Base-by-base conservation (phyloP, 345 rosid genomes). In the Sisymbrium irio region DNA sequence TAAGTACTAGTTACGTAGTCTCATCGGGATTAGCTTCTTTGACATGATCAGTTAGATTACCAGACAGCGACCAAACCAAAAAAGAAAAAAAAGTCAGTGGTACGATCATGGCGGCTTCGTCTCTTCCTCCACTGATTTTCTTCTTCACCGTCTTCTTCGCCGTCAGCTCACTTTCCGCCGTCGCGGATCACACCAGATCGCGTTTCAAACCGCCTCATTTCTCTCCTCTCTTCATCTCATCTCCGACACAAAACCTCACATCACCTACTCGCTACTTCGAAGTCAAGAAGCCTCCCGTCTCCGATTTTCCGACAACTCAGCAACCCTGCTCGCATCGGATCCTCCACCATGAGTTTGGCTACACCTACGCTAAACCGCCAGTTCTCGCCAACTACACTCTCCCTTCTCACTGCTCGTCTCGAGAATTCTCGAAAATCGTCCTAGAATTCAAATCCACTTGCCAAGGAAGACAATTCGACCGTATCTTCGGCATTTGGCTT, bases 401-500 rank as follows among this genome's bases (percentile, higher is more conserved):
- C 66, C 94, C 97, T 9, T 80, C 92, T 5, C 76, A 77, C 61
- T 87, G 93, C 80, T 75, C 83, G 6, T 57, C 81, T 68, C 78
- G 46, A 4, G 65, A 74, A 0, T 85, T 91, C 80, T 84, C 97
- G 79, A 93, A 76, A 69, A 85, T 91, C 51, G 85, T 88, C 77
- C 86, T 93, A 18, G 92, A 91, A 55, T 91, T 90, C 86, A 85
- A 80, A 59, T 92, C 98, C 25, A 89, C 94, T 2, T 80, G 86
- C 79, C 73, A 65, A 76, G 98, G 98, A 30, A 80, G 87, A 46
- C 98, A 93, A 64, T 91, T 72, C 65, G 98, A 93, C 55, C 85
- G 97, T 15, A 93, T 93, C 8, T 89, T 91, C 60, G 98, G 98
- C 0, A 82, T 91, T 42, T 93, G 97, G 98, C 81, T 93, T 7